Percentiles rank a stretch among this genome's conserved stretches.
These are phyloP conservation scores for Chimonanthus praecox DNA, from an alignment of 164 flowering plant genomes.

Conservation along the genomic window DNA sequence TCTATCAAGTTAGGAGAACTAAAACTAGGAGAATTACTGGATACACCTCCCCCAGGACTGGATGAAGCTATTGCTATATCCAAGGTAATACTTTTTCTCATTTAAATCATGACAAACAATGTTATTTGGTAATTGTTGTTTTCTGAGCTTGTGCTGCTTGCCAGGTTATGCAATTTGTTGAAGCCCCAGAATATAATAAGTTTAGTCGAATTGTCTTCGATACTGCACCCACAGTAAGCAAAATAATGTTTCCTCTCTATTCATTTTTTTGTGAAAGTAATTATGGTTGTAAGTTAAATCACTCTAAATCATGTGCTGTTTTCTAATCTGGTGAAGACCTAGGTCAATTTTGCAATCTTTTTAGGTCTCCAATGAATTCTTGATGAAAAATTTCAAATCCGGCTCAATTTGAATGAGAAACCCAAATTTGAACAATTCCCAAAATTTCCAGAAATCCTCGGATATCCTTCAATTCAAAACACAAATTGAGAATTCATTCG, in stretches of 20 bases:
- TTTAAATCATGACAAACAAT: background rate
- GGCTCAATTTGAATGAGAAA: no score
- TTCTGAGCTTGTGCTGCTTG: background rate
- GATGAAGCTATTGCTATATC: constrained; percentile 98
- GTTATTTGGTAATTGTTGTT: background rate
- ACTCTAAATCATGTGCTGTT: background rate
- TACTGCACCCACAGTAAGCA: constrained; percentile 92
- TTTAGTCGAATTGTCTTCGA: constrained; percentile 88
- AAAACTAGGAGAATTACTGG: constrained; percentile 90
- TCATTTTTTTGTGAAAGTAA: background rate
- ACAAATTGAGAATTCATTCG: no score
- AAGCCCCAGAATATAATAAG: constrained; percentile 63
- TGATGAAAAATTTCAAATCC: no score
- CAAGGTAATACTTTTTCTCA: constrained; percentile 34
- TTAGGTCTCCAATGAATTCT: no score
- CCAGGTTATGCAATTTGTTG: constrained; percentile 96
- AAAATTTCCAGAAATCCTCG: no score
- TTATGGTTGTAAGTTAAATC: background rate
- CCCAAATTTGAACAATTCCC: no score
- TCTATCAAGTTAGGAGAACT: constrained; percentile 68
- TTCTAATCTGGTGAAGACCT: background rate
- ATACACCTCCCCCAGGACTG: constrained; percentile 93
- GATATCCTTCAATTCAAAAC: no score
- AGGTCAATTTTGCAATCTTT: no score
- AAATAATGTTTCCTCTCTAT: background rate